Conservation (phyloP, 2,329 filamentous ascomycete genomes). For the Karstenula rhodostoma region DNA sequence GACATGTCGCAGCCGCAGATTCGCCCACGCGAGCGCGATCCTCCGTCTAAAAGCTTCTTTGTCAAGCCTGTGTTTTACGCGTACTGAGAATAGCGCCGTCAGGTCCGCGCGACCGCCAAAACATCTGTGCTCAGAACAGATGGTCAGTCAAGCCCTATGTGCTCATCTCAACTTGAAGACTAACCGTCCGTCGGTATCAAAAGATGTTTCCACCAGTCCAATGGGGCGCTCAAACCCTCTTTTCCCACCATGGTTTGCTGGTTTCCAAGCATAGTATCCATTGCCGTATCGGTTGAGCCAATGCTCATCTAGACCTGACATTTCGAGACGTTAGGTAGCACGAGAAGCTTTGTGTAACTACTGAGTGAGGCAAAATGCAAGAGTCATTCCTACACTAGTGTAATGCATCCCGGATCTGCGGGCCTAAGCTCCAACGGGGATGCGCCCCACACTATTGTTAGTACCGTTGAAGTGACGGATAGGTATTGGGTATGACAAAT, state of each 20-base stretch:
- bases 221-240: constrained; percentile 47
- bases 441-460: background rate
- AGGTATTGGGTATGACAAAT: background rate
- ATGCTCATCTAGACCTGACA: constrained; percentile 20
- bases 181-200: constrained; percentile 53
- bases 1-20: constrained; percentile 49
- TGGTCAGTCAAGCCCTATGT: background rate
- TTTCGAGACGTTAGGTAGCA: constrained; percentile 2
- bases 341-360: background rate
- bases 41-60: constrained; percentile 41
- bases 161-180: background rate
- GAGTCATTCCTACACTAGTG: background rate
- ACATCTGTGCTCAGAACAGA: constrained; percentile 23
- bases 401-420: constrained; percentile 1
- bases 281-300: constrained; percentile 54
- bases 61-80: constrained; percentile 42
- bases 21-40: constrained; percentile 52
- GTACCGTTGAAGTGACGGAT: background rate
- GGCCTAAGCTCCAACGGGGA: constrained; percentile 3
- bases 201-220: constrained; percentile 55
- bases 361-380: background rate
- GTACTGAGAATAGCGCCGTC: constrained; percentile 48
- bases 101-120: constrained; percentile 58
- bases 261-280: constrained; percentile 49
- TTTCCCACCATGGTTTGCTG: constrained; percentile 14